A percentile compares a stretch with the other conserved stretches of the same genome.
These are phyloP conservation scores for Ilex aquifolium DNA, from an alignment of 257 asterid species.

Conservation along the genomic window DNA sequence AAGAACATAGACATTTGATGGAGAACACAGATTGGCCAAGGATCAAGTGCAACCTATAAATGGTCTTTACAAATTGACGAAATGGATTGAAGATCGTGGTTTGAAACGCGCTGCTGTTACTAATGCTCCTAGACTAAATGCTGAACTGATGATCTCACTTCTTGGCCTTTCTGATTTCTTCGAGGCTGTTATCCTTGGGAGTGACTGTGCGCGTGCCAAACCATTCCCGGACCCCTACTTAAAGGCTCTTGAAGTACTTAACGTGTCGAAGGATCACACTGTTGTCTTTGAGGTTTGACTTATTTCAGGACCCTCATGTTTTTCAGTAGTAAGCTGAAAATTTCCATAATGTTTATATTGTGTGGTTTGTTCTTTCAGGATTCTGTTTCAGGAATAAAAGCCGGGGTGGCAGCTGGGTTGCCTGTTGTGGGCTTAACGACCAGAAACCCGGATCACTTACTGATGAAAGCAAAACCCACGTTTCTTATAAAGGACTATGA, in stretches of 20 bases:
- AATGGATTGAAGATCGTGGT: constrained; percentile 89
- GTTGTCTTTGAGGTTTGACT: constrained; percentile 73
- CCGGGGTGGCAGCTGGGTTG: constrained; percentile 92
- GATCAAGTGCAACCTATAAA: constrained; percentile 64
- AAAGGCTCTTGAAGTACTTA: constrained; percentile 81
- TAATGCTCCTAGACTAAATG: constrained; percentile 84
- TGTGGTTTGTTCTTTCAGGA: constrained; percentile 35
- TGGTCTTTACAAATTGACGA: constrained; percentile 56
- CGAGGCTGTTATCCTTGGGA: constrained; percentile 59
- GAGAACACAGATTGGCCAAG: constrained; percentile 52
- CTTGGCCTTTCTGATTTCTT: constrained; percentile 89
- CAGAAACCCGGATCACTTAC: constrained; percentile 61
- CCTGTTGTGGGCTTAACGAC: constrained; percentile 82
- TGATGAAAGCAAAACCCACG: constrained; percentile 74
- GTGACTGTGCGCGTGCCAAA: constrained; percentile 80
- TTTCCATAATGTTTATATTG: too few species aligned
- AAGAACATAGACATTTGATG: constrained; percentile 3
- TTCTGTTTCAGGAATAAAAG: constrained; percentile 87
- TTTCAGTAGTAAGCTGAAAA: neutral
- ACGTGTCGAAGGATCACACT: constrained; percentile 80
- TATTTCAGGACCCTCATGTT: constrained; percentile 3
- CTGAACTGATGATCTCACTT: constrained; percentile 67
- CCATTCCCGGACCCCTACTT: constrained; percentile 91
- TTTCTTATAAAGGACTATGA: constrained; percentile 81
- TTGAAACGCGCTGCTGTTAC: constrained; percentile 94